Conservation (phyloP, 2,329 filamentous ascomycete genomes). For the Mycosphaerella arachidis region DNA sequence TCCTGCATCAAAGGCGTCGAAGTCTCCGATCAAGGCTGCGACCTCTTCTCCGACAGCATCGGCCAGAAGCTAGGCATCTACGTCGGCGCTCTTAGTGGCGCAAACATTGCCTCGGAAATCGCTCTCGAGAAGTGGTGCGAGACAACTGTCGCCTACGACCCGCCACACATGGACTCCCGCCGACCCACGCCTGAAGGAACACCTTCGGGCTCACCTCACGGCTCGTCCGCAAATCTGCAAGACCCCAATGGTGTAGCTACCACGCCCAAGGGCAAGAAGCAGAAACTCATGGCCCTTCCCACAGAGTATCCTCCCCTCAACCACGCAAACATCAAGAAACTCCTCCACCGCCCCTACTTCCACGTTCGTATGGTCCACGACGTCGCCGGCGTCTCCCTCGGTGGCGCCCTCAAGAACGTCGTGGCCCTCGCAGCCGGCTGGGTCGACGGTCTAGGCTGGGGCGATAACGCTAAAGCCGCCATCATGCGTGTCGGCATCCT, state of each 20-base stretch:
- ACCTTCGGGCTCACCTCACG: slow-evolving; percentile 34
- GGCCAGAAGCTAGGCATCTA: slow-evolving; percentile 89
- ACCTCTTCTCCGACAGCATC: slow-evolving; percentile 92
- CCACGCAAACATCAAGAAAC: slow-evolving; percentile 72
- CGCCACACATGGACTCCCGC: slow-evolving; percentile 80
- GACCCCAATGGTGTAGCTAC: slow-evolving; percentile 21
- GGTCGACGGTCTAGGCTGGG: slow-evolving; percentile 93
- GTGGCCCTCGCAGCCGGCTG: slow-evolving; percentile 92
- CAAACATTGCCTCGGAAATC: slow-evolving; percentile 94
- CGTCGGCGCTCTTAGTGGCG: slow-evolving; percentile 89
- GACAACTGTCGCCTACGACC: slow-evolving; percentile 94
- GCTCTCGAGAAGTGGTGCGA: slow-evolving; percentile 95
- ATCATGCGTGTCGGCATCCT: slow-evolving; percentile 94
- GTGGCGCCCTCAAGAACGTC: slow-evolving; percentile 94
- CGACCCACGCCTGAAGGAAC: slow-evolving; percentile 59
- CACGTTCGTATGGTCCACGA: slow-evolving; percentile 91
- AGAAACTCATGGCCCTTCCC: slow-evolving; percentile 55
- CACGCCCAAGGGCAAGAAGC: slow-evolving; percentile 55
- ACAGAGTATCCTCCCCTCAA: slow-evolving; percentile 80
- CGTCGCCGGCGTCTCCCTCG: slow-evolving; percentile 93
- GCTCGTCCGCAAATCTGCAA: slow-evolving; percentile 40
- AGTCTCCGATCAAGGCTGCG: slow-evolving; percentile 78
- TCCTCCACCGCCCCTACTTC: slow-evolving; percentile 97
- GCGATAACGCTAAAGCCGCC: slow-evolving; percentile 97
- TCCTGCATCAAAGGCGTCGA: slow-evolving; percentile 98